Conservation (phyloP, 306 rosid genomes). For the Quercus agrifolia region DNA sequence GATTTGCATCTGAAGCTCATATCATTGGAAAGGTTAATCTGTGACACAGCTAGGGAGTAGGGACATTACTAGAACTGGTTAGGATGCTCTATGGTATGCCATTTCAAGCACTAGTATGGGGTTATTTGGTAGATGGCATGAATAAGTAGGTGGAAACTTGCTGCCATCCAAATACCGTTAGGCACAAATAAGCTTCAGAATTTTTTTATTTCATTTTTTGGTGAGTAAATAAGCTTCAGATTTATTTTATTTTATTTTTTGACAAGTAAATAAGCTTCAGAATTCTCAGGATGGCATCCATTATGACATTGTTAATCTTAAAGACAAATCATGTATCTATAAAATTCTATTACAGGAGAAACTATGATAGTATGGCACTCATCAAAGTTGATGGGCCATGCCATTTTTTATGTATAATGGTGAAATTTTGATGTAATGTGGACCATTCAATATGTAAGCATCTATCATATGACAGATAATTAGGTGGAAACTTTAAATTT, state of each 20-base stretch:
- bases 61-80: background rate
- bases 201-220: background rate
- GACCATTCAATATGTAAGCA: too few relatives aligned
- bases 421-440: too few relatives aligned
- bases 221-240: background rate
- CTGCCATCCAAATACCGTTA: background rate
- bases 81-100: background rate
- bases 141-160: background rate
- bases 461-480: too few relatives aligned
- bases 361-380: too few relatives aligned
- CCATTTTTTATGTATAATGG: too few relatives aligned
- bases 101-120: background rate
- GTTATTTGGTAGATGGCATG: background rate
- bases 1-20: background rate
- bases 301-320: background rate
- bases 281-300: background rate
- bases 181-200: background rate
- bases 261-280: background rate
- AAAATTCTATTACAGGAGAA: background rate
- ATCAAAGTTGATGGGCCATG: too few relatives aligned
- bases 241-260: background rate
- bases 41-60: background rate
- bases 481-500: too few relatives aligned
- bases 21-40: background rate
- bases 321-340: background rate